phyloP scores from a whole-genome alignment of 345 rosid species.

The Pugionium cornutum region DNA sequence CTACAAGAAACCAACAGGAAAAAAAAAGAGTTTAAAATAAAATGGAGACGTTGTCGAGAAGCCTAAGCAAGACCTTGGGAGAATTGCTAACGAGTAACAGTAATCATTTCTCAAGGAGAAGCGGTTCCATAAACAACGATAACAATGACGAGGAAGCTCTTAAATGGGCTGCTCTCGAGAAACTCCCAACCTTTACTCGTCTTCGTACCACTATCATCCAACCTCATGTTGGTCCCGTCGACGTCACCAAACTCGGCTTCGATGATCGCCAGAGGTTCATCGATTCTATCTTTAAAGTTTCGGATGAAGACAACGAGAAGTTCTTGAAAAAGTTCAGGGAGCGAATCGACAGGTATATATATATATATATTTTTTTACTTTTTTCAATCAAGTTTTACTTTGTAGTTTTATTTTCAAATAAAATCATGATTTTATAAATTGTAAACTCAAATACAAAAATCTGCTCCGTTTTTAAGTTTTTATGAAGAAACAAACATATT shows the following conservation, averaged over 20 bases:
- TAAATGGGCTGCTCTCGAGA: conserved; percentile 95
- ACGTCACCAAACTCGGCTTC: conserved; percentile 66
- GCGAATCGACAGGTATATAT: conserved; percentile 66
- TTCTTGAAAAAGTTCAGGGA: conserved; percentile 72
- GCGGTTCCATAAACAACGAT: conserved; percentile 49
- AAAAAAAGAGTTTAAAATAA: conserved; percentile 2
- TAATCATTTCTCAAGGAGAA: conserved; percentile 41
- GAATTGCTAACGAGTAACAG: conserved; percentile 43
- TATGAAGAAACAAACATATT: too few species aligned
- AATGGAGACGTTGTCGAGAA: conserved; percentile 37
- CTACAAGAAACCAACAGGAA: neutral
- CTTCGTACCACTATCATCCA: conserved; percentile 71
- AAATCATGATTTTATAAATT: neutral
- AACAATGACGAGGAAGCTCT: conserved; percentile 86
- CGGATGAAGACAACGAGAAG: conserved; percentile 85
- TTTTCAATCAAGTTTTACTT: too few species aligned
- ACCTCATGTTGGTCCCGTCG: conserved; percentile 48
- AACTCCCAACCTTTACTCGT: conserved; percentile 74
- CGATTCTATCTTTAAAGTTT: conserved; percentile 70
- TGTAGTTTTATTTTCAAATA: neutral
- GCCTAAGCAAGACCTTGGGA: conserved; percentile 62
- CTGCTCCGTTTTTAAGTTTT: too few species aligned
- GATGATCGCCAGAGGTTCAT: conserved; percentile 72
- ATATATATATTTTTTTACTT: too few species aligned
- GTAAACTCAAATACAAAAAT: too few species aligned